These are phyloP conservation scores for Plasmopara viticola DNA, from an alignment of 352 stramenopile species.

Conservation along the genomic window DNA sequence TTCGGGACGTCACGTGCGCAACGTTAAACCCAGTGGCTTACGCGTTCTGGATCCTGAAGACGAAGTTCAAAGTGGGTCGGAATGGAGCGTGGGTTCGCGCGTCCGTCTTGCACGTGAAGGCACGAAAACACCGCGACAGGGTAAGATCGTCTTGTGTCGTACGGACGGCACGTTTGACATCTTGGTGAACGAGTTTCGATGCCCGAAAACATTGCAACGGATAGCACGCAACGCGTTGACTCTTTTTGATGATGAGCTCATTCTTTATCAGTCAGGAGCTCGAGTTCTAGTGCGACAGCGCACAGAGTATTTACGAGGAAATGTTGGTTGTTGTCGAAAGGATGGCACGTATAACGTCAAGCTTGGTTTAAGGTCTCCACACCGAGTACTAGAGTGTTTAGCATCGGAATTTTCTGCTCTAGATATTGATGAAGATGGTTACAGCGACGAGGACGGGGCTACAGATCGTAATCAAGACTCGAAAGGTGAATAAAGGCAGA, in stretches of 20 bases:
- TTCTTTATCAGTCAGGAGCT: slow-evolving; percentile 30
- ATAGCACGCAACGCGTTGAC: slow-evolving; percentile 25
- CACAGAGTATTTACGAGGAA: slow-evolving; percentile 52
- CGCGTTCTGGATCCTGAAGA: slow-evolving; percentile 18
- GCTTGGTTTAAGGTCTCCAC: slow-evolving; percentile 14
- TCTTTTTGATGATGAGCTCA: slow-evolving; percentile 15
- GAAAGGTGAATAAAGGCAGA: slow-evolving; percentile 39
- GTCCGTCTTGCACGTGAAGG: slow-evolving; percentile 44
- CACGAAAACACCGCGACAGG: slow-evolving; percentile 41
- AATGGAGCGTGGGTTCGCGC: slow-evolving; percentile 19
- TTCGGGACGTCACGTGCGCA: slow-evolving; percentile 25
- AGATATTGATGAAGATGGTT: slow-evolving; percentile 32
- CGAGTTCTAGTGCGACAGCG: slow-evolving; percentile 50
- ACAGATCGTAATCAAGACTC: slow-evolving; percentile 9
- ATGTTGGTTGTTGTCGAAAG: slow-evolving; percentile 28
- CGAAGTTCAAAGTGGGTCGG: slow-evolving; percentile 10
- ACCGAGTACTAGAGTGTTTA: slow-evolving; percentile 31
- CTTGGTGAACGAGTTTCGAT: slow-evolving; percentile 40
- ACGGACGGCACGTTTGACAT: slow-evolving; percentile 63
- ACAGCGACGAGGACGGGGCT: slow-evolving; percentile 18
- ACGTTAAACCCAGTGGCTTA: slow-evolving; percentile 52
- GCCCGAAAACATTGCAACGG: slow-evolving; percentile 36
- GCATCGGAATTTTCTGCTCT: slow-evolving; percentile 36
- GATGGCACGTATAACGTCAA: slow-evolving; percentile 56
- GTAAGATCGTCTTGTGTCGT: slow-evolving; percentile 44